Base-by-base conservation (phyloP, 257 asterid species). In the Gentiana dahurica region DNA sequence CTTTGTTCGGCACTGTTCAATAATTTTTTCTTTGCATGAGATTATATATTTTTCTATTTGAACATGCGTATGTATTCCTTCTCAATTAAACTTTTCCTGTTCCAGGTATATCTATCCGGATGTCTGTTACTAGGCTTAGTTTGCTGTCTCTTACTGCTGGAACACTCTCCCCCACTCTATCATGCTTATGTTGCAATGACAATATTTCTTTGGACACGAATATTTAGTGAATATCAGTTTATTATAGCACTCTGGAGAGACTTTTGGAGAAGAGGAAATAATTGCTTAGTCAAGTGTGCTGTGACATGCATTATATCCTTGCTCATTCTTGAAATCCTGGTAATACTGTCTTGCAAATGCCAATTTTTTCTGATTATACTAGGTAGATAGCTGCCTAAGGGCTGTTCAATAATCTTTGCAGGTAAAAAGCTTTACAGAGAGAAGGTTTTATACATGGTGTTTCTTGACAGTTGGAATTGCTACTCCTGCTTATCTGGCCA, bases 311-410 rank as follows among this genome's bases (percentile, higher is more conserved):
- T 77, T 57, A 53, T 83, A 12, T 74, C 97, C 4, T 75, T 88
- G 55, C 39, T 81, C 79, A 71, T 92, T 64, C 98, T 92, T 56
- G 98, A 92, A 76, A 74, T 88, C 77, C 79, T 92, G 97, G 98
- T 91, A 79, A 12, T 73, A 51, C 68, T 50, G 9, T 41, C 57
- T 64, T 24, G 11, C 49, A 48, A 48, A 38, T 54, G 58, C 49
- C 56, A 45, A 57, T 65, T 54, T 7, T 59, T 62, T 54, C 51
- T 53, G 24, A 53, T 65, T 61, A 45, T 60, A 59, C 54, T 46
- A 63, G 65, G 44, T 36, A 56, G 36, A 49, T 41, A 60, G 59
- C 60, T 62, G 46, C 70, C 62, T 67, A 41, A 53, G 57, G 60
- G 33, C 44, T 67, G 51, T 36, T 53, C 50, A 65, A 49, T 57